Evolutionary conservation across 306 rosid genomes (phyloP), one percentile per base, ranked within the genome.

Genomic region (Begonia fuchsioides): DNA sequence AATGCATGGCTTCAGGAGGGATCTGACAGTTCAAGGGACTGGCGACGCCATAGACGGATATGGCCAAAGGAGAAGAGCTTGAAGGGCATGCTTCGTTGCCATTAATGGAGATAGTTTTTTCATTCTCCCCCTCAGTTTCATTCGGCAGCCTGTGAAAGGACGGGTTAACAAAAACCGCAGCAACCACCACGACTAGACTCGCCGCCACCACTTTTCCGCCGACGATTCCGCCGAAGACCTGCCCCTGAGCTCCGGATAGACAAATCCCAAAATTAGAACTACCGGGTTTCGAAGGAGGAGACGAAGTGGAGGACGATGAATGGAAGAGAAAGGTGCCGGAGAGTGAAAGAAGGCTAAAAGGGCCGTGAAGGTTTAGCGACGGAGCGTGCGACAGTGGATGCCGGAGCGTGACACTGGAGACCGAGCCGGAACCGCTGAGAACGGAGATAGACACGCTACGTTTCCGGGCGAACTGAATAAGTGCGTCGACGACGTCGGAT

Each of bases 161-260:
- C 0, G 76, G 75, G 39, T 62, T 71, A 15, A 32, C 14, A 48
- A 62, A 68, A 0, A 69, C 47, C 6, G 72, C 41, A 0, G 60
- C 82, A 9, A 63, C 58, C 3, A 81, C 72, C 18, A 60, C 39
- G 0, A 86, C 78, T 0, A 32, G 32, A 12, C 73, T 58, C 5
- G 75, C 73, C 11, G 93, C 82, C 0, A 54, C 9, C 1, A 86
- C 56, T 35, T 46, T 39, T 11, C 80, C 87, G 1, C 73, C 85
- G 1, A 86, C 59, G 0, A 69, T 50, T 5, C 93, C 87, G 5
- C 93, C 95, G 13, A 66, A 73, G 9, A 78, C 54, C n/a, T 77
- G 65, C 5, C 76, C 78, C 12, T 64, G 70, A 0, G 47, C n/a
- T 0, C 76, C 76, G 0, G 70, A 59, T 2, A 86, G 65, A 14